Base-by-base conservation (phyloP, 129 eudicot genomes). In the Centella asiatica region DNA sequence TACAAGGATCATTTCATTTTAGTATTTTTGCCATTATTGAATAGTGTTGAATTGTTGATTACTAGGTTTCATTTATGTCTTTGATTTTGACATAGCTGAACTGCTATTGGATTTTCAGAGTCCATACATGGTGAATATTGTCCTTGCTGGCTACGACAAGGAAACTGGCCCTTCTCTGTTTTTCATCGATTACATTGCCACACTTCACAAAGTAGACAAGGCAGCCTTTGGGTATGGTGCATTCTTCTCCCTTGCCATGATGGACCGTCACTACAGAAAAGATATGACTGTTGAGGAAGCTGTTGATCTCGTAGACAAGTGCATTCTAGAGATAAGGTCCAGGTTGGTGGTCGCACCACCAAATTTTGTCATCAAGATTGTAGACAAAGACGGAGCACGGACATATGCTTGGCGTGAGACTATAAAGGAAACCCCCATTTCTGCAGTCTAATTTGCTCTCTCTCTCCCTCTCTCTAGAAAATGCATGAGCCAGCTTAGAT, bases 261-360 rank as follows among this genome's bases (percentile, higher is more conserved):
- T 93, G 99, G 99, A 93, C 57, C 83, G 95, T 44, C 83, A 87
- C 72, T 93, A 82, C 80, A 88, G 79, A 28, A 76, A 68, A 14
- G 86, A 83, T 73, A 93, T 93, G 99, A 69, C 89, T 0, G 78
- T 87, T 6, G 99, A 93, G 46, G 99, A 88, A 66, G 99, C 99
- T 12, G 72, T 93, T n/a, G 78, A 80, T 54, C 75, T 93, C 70
- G 96, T 87, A 17, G 99, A 93, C 40, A 77, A 88, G 69, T 76
- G 87, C 89, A 82, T 93, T 6, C 57, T 75, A 27, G 99, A 93
- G 63, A 93, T 93, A 4, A 78, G 96, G 15, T 80, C 89, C 17
- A 85, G 99, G 76, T 76, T 93, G 36, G 99, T 87, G 11, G 87
- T 93, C 48, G 99, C 99, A 46, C 99, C 99, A 1, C 99, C 95